Evolutionary conservation across 768 basidiomycete genomes (phyloP), one percentile per base, ranked within the genome.

Genomic region (Naematelia aurantialba): DNA sequence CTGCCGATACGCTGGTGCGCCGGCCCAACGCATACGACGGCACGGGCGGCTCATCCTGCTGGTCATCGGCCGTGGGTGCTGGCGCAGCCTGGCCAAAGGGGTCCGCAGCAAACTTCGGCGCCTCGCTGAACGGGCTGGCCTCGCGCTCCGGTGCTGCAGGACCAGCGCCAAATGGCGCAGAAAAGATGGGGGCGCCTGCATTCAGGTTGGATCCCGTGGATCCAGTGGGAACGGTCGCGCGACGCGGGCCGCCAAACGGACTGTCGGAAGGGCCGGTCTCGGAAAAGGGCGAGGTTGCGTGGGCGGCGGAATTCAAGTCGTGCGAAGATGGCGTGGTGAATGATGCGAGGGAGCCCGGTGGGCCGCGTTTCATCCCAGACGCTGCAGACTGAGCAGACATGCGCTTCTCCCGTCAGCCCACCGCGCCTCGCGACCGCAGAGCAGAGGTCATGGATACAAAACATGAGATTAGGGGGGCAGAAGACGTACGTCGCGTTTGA

Each of bases 1-100:
- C 96, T 3, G 96, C 96, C 55, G 89, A 91, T 59, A 99, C 91
- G 34, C 93, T 97, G 2, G 89, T 89, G 45, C 96, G 86, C 34
- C 96, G 85, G 27, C 90, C 90, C 73, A 97, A 73, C 85, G 89
- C 68, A 85, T 88, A 76, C 13, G 76, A 66, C 12, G 79, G 78
- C 21, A 76, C 69, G 42, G 69, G 65, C 19, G 76, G 76, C 50
- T 76, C 75, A 46, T 76, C 75, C 4, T 65, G 47, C 13, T 57
- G 45, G 17, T 65, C 61, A 4, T 60, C 25, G 59, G 61, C 53
- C 47, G 53, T 52, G 19, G 67, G 56, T 12, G 34, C 34, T 39
- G 34, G 17, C 34, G 8, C 8, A 8, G 34, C 34, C 34, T 39
- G 34, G 8, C 34, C 34, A 44, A 68, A 68, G 17, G 67, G 64